A percentile compares a stretch with the other conserved stretches of the same genome.
phyloP scores from a whole-genome alignment of 1,284 basidiomycete species.

The Marasmius oreades region DNA sequence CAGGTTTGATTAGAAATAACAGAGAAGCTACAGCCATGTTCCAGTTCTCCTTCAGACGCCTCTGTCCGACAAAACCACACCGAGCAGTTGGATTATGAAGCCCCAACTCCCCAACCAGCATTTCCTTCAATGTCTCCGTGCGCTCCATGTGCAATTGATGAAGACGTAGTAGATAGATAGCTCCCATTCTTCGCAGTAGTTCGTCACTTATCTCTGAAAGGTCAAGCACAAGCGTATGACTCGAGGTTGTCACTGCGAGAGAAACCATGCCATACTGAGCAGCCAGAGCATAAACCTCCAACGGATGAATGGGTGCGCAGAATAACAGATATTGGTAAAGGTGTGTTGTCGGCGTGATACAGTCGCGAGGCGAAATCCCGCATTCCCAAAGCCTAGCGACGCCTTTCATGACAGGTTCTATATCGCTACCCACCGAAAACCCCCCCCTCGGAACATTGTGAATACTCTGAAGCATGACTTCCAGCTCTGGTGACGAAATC shows the following conservation, averaged over 20 bases:
- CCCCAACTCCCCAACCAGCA: neutral
- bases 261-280: constrained; percentile 1
- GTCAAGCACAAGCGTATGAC: neutral
- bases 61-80: constrained; percentile 1
- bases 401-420: neutral
- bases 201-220: neutral
- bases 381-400: neutral
- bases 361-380: neutral
- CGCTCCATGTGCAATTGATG: neutral
- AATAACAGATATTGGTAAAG: neutral
- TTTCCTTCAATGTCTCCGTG: neutral
- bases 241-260: neutral
- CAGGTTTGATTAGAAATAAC: constrained; percentile 4
- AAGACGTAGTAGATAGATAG: neutral
- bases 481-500: neutral
- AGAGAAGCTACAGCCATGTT: neutral
- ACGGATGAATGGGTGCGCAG: neutral
- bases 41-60: neutral
- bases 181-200: constrained; percentile 1
- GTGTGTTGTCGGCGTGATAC: neutral
- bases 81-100: neutral
- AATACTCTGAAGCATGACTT: constrained; percentile 1
- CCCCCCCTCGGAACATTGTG: neutral
- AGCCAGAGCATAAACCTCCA: constrained; percentile 1
- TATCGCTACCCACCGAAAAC: neutral